A percentile compares a stretch with the other conserved stretches of the same genome.
Conservation (phyloP, 2,329 filamentous ascomycete species). For the Fusarium newnesense region DNA sequence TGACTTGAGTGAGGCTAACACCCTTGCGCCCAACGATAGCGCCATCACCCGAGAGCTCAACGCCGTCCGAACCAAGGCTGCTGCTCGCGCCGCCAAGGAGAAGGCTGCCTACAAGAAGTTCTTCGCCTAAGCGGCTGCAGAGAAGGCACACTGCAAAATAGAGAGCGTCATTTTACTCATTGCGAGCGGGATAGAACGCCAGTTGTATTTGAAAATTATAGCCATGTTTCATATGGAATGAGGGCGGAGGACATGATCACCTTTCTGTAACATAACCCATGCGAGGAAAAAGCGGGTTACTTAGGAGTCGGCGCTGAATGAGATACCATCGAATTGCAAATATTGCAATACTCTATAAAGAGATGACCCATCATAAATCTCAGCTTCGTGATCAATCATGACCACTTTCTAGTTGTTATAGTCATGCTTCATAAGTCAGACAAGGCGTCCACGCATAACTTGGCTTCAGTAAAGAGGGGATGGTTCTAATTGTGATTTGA, state of each 20-base stretch:
- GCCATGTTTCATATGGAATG: slow-evolving; percentile 13
- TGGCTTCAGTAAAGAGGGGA: not conserved
- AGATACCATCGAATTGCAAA: slow-evolving; percentile 46
- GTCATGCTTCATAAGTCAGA: not conserved
- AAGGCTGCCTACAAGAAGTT: slow-evolving; percentile 94
- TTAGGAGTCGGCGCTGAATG: slow-evolving; percentile 45
- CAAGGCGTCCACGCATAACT: not conserved
- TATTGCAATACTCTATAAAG: slow-evolving; percentile 25
- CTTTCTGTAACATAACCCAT: slow-evolving; percentile 39
- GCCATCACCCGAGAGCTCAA: slow-evolving; percentile 80
- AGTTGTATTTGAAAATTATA: slow-evolving; percentile 25
- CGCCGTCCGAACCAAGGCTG: slow-evolving; percentile 79
- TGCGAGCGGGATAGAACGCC: slow-evolving; percentile 22
- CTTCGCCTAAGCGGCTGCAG: slow-evolving; percentile 65
- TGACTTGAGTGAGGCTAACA: slow-evolving; percentile 80
- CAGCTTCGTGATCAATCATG: not conserved
- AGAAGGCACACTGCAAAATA: slow-evolving; percentile 2
- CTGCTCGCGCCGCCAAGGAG: slow-evolving; percentile 83
- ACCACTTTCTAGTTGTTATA: not conserved
- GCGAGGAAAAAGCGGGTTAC: slow-evolving; percentile 40
- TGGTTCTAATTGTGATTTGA: not conserved
- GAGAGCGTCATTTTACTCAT: slow-evolving; percentile 17
- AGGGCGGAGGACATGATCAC: slow-evolving; percentile 34
- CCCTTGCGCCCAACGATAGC: slow-evolving; percentile 78
- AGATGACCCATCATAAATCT: not conserved